Percentiles rank a stretch among this genome's conserved stretches.
Evolutionary conservation across 2,329 filamentous ascomycete genomes (phyloP).

Genomic region (Hypoxylon sp.): DNA sequence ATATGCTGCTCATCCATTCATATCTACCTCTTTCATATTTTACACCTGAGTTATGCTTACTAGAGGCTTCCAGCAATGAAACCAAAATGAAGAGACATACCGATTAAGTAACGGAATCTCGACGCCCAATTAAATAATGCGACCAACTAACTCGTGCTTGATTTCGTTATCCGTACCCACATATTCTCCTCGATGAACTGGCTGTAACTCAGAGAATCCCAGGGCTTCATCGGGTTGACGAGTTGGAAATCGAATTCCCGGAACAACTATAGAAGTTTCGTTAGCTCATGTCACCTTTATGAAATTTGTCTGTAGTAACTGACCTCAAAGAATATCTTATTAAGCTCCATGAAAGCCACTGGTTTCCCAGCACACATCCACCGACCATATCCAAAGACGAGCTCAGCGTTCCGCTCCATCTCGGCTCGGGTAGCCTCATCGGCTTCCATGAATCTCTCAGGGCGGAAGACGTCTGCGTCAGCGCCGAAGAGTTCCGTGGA

Average conservation of each 20-base stretch:
- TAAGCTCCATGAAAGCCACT: constrained; percentile 61
- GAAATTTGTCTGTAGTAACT: constrained; percentile 7
- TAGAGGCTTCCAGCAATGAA: not conserved
- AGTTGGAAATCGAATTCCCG: constrained; percentile 54
- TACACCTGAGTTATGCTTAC: not conserved
- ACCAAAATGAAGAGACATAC: not conserved
- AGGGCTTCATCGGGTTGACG: constrained; percentile 47
- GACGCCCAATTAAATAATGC: not conserved
- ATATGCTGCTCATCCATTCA: no score
- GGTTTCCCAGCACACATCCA: constrained; percentile 60
- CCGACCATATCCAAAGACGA: constrained; percentile 59
- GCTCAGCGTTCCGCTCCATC: constrained; percentile 56
- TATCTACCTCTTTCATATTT: no score
- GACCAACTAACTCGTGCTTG: constrained; percentile 18
- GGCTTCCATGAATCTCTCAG: constrained; percentile 62
- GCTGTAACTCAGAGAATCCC: constrained; percentile 48
- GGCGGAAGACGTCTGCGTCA: constrained; percentile 60
- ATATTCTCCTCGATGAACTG: constrained; percentile 52
- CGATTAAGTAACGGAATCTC: not conserved
- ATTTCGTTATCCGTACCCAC: constrained; percentile 50
- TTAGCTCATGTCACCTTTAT: not conserved
- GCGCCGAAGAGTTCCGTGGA: constrained; percentile 54
- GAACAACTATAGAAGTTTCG: constrained; percentile 33
- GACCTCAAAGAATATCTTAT: constrained; percentile 61
- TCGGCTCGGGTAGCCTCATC: constrained; percentile 51